A percentile compares a stretch with the other conserved stretches of the same genome.
phyloP scores from a whole-genome alignment of 1,139 yeast species.

The Arxiozyma bovina region DNA sequence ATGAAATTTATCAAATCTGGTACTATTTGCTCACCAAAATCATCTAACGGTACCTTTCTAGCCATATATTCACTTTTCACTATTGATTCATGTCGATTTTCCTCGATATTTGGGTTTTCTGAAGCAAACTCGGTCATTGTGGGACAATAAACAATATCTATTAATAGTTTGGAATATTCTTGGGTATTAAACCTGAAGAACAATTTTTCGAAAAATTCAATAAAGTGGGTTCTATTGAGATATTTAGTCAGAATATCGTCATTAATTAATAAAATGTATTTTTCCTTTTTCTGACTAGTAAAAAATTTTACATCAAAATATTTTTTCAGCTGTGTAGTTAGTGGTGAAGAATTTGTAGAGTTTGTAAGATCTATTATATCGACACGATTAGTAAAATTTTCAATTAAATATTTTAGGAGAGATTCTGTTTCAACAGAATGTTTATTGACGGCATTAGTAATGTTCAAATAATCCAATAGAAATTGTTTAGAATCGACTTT shows the following conservation, averaged over 20 bases:
- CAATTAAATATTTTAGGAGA: constrained; percentile 4
- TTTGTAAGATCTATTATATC: constrained; percentile 2
- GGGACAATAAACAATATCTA: constrained; percentile 6
- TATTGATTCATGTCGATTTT: too few species aligned
- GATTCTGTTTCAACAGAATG: not conserved
- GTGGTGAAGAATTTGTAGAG: not conserved
- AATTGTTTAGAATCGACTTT: constrained; percentile 7
- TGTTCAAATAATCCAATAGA: constrained; percentile 10
- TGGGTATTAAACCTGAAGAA: not conserved
- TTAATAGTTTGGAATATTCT: not conserved
- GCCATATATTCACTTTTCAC: not conserved
- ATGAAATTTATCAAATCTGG: not conserved
- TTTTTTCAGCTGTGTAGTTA: not conserved
- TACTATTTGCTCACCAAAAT: too few species aligned
- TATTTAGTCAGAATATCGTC: not conserved
- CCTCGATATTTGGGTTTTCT: not conserved
- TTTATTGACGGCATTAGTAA: constrained; percentile 4
- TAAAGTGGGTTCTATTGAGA: not conserved
- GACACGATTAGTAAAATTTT: constrained; percentile 4
- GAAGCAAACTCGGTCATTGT: not conserved
- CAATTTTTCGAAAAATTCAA: not conserved
- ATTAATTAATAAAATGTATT: not conserved
- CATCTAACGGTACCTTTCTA: not conserved
- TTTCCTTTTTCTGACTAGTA: not conserved
- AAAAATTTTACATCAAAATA: not conserved